Conservation (phyloP, 192 early-diverging fungal genomes). For the Powellomyces hirtus region DNA sequence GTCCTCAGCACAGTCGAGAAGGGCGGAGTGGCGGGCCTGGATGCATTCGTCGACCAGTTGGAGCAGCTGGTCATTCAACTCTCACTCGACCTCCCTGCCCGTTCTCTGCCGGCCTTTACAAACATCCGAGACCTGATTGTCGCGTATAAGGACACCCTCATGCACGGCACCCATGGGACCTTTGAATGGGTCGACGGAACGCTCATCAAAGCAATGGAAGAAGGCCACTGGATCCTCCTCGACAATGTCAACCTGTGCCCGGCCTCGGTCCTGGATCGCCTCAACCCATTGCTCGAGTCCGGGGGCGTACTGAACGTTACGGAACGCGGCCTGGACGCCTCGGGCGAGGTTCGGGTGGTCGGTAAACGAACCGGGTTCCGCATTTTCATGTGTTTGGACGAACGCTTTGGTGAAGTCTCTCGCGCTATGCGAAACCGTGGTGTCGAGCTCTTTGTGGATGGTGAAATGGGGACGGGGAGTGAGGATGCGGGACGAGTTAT, state of each 20-base stretch:
- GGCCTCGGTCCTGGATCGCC: slow-evolving; percentile 89
- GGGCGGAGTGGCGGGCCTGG: neutral
- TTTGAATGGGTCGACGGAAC: slow-evolving; percentile 99
- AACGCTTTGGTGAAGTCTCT: slow-evolving; percentile 87
- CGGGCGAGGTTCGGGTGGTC: slow-evolving; percentile 69
- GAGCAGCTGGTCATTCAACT: slow-evolving; percentile 3
- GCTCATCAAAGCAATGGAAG: slow-evolving; percentile 82
- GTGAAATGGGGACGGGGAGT: neutral
- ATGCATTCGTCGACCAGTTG: neutral
- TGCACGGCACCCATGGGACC: slow-evolving; percentile 51
- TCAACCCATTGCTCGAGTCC: slow-evolving; percentile 91
- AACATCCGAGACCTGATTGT: neutral
- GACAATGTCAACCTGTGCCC: slow-evolving; percentile 97
- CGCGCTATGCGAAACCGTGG: slow-evolving; percentile 98
- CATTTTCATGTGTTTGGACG: slow-evolving; percentile 95
- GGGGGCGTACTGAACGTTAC: slow-evolving; percentile 84
- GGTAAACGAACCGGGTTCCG: slow-evolving; percentile 86
- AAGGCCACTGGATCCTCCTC: slow-evolving; percentile 90
- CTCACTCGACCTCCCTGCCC: neutral
- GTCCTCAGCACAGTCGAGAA: neutral
- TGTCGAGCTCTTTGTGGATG: slow-evolving; percentile 80
- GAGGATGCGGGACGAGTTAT: neutral
- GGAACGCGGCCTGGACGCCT: slow-evolving; percentile 79
- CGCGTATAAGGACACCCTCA: slow-evolving; percentile 13
- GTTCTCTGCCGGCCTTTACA: slow-evolving; percentile 4